Evolutionary conservation across 2,329 filamentous ascomycete species (phyloP), one percentile per base, ranked within the genome.

Genomic region (Aspergillus arachidicola): DNA sequence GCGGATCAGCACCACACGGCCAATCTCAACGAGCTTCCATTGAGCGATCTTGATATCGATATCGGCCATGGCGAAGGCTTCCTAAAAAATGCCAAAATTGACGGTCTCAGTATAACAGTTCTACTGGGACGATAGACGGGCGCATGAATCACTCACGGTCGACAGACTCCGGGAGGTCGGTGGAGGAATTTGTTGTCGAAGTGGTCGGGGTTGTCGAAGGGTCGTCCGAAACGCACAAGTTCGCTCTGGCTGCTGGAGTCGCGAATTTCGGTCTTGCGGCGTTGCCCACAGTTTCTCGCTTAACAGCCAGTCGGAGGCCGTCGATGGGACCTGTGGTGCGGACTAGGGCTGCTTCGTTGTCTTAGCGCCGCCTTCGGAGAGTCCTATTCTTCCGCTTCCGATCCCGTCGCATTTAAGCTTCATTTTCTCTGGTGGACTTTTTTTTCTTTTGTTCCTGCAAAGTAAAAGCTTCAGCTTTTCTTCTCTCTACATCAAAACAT

Each of bases 1-100:
- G 83, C 92, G 91, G 86, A 98, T 90, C 82, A 96, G 89, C 82
- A 97, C 91, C 80, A 99, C 89, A 82, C 95, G 93, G 89, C 95
- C 95, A 83, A 97, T 92, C 90, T 99, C 94, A 82, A 99, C 94
- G 84, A 93, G 88, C 87, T 94, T 94, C 93, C 93, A 96, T 83
- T 89, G 87, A 80, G 91, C 91, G 82, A 89, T 85, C 85, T 90
- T 89, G 84, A 94, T 89, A 79, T 89, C 85, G 84, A 91, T 89
- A 86, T 92, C 89, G 84, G 90, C 89, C 91, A 93, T 93, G 88
- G 83, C 90, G 86, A 83, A 83, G 83, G 81, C 83, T 82, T 83
- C 85, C 84, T 88, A 79, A 67, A 75, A 70, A 67, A 63, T 50
- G 59, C 50, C 45, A 64, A 70, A 68, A 64, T 53, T 12, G 38